Evolutionary conservation across 805 yeast species (phyloP).

Genomic region (Pichia phayaonensis): DNA sequence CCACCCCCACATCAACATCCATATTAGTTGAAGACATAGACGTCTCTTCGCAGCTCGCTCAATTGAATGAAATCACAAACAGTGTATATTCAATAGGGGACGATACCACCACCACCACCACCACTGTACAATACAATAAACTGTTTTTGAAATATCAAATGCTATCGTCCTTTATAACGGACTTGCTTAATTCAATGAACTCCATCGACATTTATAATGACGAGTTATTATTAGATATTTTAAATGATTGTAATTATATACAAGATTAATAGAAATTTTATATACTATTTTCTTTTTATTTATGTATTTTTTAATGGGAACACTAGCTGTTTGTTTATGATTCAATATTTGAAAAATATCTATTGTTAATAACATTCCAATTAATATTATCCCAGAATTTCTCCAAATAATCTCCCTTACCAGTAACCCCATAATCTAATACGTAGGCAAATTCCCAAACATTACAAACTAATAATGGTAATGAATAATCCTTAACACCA

Average conservation of each 20-base stretch:
- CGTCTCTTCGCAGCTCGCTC: background rate
- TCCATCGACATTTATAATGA: conserved; percentile 27
- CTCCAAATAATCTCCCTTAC: conserved; percentile 66
- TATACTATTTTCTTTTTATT: background rate
- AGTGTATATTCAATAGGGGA: too few relatives aligned
- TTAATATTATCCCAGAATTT: conserved; percentile 72
- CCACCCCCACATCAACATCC: background rate
- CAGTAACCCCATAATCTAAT: conserved; percentile 73
- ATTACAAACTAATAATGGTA: conserved; percentile 72
- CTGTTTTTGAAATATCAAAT: conserved; percentile 9
- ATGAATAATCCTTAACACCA: conserved; percentile 48
- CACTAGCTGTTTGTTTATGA: conserved; percentile 1
- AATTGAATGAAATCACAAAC: background rate
- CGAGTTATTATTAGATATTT: conserved; percentile 21
- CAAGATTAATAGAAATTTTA: background rate
- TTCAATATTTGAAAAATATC: conserved; percentile 23
- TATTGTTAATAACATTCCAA: conserved; percentile 67
- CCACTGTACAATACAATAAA: background rate
- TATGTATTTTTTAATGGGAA: too few relatives aligned
- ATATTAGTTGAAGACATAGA: conserved; percentile 2
- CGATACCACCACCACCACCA: too few relatives aligned
- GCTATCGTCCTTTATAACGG: conserved; percentile 25
- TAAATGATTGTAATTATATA: conserved; percentile 23
- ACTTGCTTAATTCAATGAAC: conserved; percentile 29
- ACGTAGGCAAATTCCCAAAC: conserved; percentile 89